phyloP scores from a whole-genome alignment of 2,329 filamentous ascomycete species.

The Leptographium procerum region DNA sequence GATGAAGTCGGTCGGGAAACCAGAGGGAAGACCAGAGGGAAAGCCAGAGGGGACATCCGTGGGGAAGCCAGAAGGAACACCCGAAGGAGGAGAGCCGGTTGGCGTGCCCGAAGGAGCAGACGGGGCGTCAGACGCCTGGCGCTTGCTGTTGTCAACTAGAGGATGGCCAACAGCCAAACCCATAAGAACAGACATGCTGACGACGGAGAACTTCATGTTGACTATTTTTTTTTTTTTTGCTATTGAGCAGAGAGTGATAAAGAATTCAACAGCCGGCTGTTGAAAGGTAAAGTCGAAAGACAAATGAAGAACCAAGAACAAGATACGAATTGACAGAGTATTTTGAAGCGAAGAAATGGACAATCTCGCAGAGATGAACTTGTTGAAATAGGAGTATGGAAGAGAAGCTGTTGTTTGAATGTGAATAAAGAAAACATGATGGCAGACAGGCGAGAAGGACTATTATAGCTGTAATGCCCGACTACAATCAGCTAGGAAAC shows the following conservation, averaged over 20 bases:
- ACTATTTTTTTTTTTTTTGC: neutral
- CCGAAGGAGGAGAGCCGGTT: neutral
- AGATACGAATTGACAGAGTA: neutral
- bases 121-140: neutral
- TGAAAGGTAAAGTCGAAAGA: neutral
- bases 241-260: neutral
- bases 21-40: neutral
- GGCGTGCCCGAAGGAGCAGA: neutral
- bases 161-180: neutral
- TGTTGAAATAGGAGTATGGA: neutral
- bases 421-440: neutral
- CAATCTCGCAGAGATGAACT: neutral
- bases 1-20: neutral
- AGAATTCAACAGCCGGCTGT: neutral
- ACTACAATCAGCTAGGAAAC: neutral
- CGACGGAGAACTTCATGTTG: neutral
- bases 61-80: neutral
- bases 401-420: neutral
- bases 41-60: neutral
- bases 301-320: no score
- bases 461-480: neutral
- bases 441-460: neutral
- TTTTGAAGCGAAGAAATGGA: neutral
- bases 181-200: neutral
- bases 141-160: neutral